Evolutionary conservation across 1,284 basidiomycete species (phyloP).

Genomic region (Austroboletus niveus): DNA sequence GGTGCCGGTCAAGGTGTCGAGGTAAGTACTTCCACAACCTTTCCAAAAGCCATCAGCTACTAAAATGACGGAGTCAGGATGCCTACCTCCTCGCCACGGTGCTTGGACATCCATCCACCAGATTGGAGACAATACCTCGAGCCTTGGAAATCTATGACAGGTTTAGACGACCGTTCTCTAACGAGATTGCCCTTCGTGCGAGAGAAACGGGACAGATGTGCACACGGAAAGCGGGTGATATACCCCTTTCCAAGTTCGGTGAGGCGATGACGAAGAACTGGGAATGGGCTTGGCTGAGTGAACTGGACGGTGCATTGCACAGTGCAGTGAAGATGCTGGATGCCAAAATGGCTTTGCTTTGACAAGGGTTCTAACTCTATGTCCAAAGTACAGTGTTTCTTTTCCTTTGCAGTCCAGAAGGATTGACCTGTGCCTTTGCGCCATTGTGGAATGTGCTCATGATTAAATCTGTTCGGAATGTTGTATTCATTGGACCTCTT

Average conservation of each 20-base stretch:
- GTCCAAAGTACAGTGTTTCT: too few relatives aligned
- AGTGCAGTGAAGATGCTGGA: conserved; percentile 22
- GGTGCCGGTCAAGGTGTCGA: conserved; percentile 59
- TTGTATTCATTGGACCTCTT: too few relatives aligned
- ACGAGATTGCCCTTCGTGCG: conserved; percentile 25
- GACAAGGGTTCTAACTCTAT: neutral
- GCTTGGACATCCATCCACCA: conserved; percentile 42
- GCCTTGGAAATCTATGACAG: conserved; percentile 42
- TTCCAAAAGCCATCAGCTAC: neutral
- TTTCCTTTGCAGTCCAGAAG: too few relatives aligned
- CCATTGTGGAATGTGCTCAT: too few relatives aligned
- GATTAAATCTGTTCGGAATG: too few relatives aligned
- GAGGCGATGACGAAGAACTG: conserved; percentile 20
- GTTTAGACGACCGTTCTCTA: conserved; percentile 41
- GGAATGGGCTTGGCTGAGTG: conserved; percentile 33
- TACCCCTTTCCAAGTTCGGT: conserved; percentile 13
- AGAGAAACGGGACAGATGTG: conserved; percentile 17
- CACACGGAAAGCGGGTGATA: conserved; percentile 11
- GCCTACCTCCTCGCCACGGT: conserved; percentile 42
- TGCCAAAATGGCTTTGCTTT: neutral
- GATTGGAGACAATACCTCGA: conserved; percentile 31
- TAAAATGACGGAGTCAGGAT: conserved; percentile 28
- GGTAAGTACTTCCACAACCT: conserved; percentile 28
- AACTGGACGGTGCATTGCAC: conserved; percentile 22
- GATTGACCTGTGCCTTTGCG: too few relatives aligned